Conservation (phyloP, 441 rosid genomes). For the Populus trichocarpa region DNA sequence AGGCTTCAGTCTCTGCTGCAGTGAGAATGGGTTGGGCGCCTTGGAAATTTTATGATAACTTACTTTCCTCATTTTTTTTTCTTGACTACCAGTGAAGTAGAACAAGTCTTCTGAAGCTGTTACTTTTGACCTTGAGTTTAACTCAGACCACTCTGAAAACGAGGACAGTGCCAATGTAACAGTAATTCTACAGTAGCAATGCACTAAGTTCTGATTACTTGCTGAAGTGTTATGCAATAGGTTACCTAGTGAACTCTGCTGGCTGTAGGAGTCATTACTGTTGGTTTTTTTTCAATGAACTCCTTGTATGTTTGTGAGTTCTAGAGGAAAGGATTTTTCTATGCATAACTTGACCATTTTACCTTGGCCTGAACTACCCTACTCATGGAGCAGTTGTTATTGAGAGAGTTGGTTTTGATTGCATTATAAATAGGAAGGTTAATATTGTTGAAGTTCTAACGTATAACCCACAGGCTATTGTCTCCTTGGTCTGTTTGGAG, state of each 20-base stretch:
- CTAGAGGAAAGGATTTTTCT: background rate
- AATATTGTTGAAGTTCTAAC: background rate
- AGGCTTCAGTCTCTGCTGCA: background rate
- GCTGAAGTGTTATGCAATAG: background rate
- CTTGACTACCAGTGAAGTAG: background rate
- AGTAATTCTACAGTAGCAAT: background rate
- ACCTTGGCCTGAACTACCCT: background rate
- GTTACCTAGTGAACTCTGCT: background rate
- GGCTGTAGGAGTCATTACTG: background rate
- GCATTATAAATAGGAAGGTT: background rate
- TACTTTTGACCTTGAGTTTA: background rate
- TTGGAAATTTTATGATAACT: background rate
- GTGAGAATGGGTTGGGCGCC: background rate
- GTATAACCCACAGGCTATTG: background rate
- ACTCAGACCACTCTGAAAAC: background rate
- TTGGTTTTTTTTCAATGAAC: background rate
- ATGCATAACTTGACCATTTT: background rate
- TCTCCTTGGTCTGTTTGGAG: background rate
- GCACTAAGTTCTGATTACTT: background rate
- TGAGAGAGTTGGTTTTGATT: background rate
- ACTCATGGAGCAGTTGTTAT: background rate
- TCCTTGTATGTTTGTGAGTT: background rate
- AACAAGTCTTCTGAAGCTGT: background rate
- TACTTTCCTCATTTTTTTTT: background rate
- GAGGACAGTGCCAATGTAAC: background rate